Evolutionary conservation across 2,329 filamentous ascomycete genomes (phyloP).

Genomic region (Harringtonia lauricola): DNA sequence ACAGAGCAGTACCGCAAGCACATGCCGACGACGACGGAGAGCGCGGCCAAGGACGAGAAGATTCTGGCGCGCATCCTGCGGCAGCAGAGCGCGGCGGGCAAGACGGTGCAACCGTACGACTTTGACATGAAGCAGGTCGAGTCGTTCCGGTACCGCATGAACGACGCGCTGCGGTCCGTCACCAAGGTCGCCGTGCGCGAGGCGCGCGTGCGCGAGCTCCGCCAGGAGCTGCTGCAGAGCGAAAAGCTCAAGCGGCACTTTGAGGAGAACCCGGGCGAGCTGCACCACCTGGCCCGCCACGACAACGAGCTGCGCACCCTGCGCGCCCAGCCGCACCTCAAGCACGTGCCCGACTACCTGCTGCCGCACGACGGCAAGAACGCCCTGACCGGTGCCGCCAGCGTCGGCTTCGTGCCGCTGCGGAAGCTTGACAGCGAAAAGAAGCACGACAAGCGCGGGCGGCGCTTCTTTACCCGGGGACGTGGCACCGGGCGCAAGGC

Average conservation of each 20-base stretch:
- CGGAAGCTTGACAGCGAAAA: slow-evolving; percentile 42
- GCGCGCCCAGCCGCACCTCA: slow-evolving; percentile 77
- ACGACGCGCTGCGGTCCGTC: slow-evolving; percentile 80
- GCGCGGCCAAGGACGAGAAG: slow-evolving; percentile 73
- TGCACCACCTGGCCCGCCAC: slow-evolving; percentile 70
- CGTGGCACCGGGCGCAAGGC: slow-evolving; percentile 4
- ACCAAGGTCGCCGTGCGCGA: slow-evolving; percentile 85
- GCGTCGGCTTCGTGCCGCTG: slow-evolving; percentile 68
- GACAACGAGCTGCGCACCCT: slow-evolving; percentile 80
- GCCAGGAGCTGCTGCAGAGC: slow-evolving; percentile 81
- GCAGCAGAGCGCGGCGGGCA: slow-evolving; percentile 70
- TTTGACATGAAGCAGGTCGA: slow-evolving; percentile 94
- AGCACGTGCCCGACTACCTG: slow-evolving; percentile 89
- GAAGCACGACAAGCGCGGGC: slow-evolving; percentile 28
- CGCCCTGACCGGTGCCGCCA: slow-evolving; percentile 48
- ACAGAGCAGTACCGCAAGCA: slow-evolving; percentile 76
- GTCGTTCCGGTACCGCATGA: slow-evolving; percentile 89
- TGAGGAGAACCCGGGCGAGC: slow-evolving; percentile 87
- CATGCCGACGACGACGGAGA: slow-evolving; percentile 68
- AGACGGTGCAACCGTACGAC: slow-evolving; percentile 77
- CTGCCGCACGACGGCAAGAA: slow-evolving; percentile 68
- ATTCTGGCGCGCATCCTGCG: slow-evolving; percentile 69
- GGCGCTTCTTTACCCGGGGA: slow-evolving; percentile 17
- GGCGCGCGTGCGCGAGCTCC: slow-evolving; percentile 76
- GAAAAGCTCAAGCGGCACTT: slow-evolving; percentile 94